A percentile compares a stretch with the other conserved stretches of the same genome.
phyloP scores from a whole-genome alignment of 2,329 filamentous ascomycete species.

The Immersiporthe knoxdaviesiana region DNA sequence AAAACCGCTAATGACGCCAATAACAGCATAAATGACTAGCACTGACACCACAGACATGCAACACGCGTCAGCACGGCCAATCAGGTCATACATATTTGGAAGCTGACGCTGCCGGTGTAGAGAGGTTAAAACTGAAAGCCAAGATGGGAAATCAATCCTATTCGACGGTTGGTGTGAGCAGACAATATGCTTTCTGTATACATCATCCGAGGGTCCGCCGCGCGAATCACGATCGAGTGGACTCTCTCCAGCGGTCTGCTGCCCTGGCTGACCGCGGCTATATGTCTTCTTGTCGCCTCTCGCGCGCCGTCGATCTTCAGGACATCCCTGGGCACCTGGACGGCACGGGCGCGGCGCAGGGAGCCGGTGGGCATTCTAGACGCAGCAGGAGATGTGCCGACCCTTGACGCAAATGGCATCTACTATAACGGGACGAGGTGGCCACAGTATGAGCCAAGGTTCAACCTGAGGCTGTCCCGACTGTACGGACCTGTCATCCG shows the following conservation, averaged over 20 bases:
- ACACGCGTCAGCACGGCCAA: neutral
- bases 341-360: no score
- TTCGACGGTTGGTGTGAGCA: neutral
- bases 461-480: constrained; percentile 26
- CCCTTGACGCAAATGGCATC: constrained; percentile 15
- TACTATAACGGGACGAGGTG: constrained; percentile 21
- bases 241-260: neutral
- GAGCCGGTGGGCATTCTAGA: neutral
- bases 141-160: constrained; percentile 28
- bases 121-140: neutral
- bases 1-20: neutral
- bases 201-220: neutral
- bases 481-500: constrained; percentile 19
- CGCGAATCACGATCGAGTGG: neutral
- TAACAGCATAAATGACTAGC: neutral
- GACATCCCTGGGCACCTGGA: neutral
- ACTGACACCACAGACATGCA: neutral
- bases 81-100: neutral
- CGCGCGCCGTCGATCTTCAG: neutral
- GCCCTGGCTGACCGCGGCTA: neutral
- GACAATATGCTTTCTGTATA: neutral
- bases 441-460: constrained; percentile 25
- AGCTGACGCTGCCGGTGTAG: neutral
- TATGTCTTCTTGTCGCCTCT: constrained; percentile 1
- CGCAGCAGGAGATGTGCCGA: constrained; percentile 1